Evolutionary conservation across 768 basidiomycete species (phyloP), one percentile per base, ranked within the genome.

Genomic region (Mycena metata): DNA sequence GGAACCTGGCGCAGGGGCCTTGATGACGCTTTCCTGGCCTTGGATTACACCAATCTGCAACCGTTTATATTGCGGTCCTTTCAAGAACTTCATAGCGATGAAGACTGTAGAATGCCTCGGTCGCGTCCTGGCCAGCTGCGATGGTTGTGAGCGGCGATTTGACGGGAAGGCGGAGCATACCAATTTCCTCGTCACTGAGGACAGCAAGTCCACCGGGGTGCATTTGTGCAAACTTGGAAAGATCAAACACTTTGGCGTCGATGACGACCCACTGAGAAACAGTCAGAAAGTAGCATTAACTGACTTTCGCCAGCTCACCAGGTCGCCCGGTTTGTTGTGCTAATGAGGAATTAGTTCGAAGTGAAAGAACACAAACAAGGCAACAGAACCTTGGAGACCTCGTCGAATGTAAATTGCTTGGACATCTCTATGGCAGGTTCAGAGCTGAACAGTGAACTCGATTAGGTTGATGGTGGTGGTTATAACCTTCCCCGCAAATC

Each of bases 201-300:
- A 95, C 95, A 3, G 88, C 84, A 0, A 85, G 76, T 26, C 95
- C 95, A 64, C 95, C 96, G 0, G 94, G 96, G 75, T 98, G 96
- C 55, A 96, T 81, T 54, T 84, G 84, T 73, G 87, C 86, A 82
- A 98, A 96, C 72, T 85, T 88, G 21, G 91, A 88, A 21, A 96
- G 79, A 79, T 96, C 90, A 78, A 90, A 96, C 36, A 95, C 95
- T 74, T 91, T 92, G 33, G 89, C 84, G 76, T 97, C 94, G 70
- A 96, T 88, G 69, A 95, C 86, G 51, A 96, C 81, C 94, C 94
- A 96, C 90, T 93, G 35, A n/a, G n/a, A 33, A 36, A 67, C 39
- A 64, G 61, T 10, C 21, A 3, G 1, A 24, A 21, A 33, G 17
- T 11, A 35, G 23, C 13, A 33, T 54, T 56, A 51, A 19, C 41